Conservation (phyloP, 495 filamentous ascomycete genomes). For the Glarea lozoyensis region DNA sequence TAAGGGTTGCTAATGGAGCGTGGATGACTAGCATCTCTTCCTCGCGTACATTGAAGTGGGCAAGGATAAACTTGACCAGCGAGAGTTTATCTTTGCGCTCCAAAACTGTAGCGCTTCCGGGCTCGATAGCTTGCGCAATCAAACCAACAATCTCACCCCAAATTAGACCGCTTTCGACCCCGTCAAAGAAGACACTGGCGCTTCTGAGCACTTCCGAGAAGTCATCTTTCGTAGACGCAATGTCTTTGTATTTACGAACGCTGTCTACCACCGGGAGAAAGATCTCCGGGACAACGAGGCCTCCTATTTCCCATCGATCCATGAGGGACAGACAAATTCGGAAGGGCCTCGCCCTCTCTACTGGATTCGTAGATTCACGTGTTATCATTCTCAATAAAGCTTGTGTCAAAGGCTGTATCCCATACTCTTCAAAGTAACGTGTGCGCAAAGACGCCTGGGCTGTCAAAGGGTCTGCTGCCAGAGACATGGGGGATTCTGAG, state of each 20-base stretch:
- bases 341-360: slow-evolving; percentile 77
- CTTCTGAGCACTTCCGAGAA: slow-evolving; percentile 86
- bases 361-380: slow-evolving; percentile 37
- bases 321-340: slow-evolving; percentile 89
- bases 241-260: slow-evolving; percentile 58
- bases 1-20: slow-evolving; percentile 64
- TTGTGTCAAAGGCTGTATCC: slow-evolving; percentile 59
- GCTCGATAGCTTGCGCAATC: slow-evolving; percentile 46
- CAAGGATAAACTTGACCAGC: slow-evolving; percentile 72
- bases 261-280: slow-evolving; percentile 81
- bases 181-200: slow-evolving; percentile 93
- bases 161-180: slow-evolving; percentile 87
- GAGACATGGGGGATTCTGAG: slow-evolving; percentile 21
- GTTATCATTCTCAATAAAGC: slow-evolving; percentile 74
- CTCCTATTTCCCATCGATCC: slow-evolving; percentile 97
- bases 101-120: slow-evolving; percentile 26
- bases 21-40: slow-evolving; percentile 91
- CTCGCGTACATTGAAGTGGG: slow-evolving; percentile 86
- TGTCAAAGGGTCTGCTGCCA: slow-evolving; percentile 33
- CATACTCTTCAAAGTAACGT: slow-evolving; percentile 75
- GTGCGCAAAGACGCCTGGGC: slow-evolving; percentile 41
- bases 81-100: slow-evolving; percentile 52
- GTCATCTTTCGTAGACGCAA: slow-evolving; percentile 48
- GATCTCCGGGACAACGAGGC: slow-evolving; percentile 73
- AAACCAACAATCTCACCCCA: slow-evolving; percentile 70